Evolutionary conservation across 2,329 filamentous ascomycete species (phyloP), one percentile per base, ranked within the genome.

Genomic region (Penicillium oxalicum): DNA sequence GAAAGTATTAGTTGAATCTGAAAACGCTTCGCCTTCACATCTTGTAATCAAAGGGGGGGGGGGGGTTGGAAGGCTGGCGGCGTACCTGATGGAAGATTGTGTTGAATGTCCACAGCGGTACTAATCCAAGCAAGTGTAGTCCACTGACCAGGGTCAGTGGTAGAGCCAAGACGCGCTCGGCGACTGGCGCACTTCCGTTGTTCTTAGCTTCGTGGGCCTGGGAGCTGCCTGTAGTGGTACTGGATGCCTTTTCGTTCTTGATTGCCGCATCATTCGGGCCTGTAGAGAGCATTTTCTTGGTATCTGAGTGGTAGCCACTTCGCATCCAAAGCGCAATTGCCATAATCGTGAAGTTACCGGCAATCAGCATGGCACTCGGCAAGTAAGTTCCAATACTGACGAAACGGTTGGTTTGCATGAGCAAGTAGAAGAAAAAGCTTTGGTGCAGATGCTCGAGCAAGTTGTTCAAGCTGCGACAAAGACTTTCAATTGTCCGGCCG

Each of bases 321-420:
- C 87, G 84, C 12, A 96, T 78, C 93, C 93, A 98, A n/a, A 96
- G 75, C 12, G 85, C 84, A 59, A 97, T 91, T 4, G 91, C 89
- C 76, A 91, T 95, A 65, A 98, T 91, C 28, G 88, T 95, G 64
- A 97, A 97, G 67, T 91, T 96, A 38, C 85, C 87, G 2, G 93
- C 93, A 49, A 98, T 79, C 44, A 97, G 73, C 93, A 98, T 98
- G n/a, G 93, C 93, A 59, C 89, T 94, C 0, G 93, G 93, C 3
- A 98, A 78, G 64, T 98, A 98, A 1, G 91, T 98, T 12, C 93
- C 93, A 55, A 98, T 98, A 70, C 91, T 97, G 59, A 97, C 93
- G 65, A 98, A 98, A 9, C 91, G 84, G 61, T 93, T 88, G 28
- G 84, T 81, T 58, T 94, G 86, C 82, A 97, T 90, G 39, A 98